These are phyloP conservation scores for Cyclostephanos invisitatus DNA, from an alignment of 108 stramenopile species.

Conservation along the genomic window DNA sequence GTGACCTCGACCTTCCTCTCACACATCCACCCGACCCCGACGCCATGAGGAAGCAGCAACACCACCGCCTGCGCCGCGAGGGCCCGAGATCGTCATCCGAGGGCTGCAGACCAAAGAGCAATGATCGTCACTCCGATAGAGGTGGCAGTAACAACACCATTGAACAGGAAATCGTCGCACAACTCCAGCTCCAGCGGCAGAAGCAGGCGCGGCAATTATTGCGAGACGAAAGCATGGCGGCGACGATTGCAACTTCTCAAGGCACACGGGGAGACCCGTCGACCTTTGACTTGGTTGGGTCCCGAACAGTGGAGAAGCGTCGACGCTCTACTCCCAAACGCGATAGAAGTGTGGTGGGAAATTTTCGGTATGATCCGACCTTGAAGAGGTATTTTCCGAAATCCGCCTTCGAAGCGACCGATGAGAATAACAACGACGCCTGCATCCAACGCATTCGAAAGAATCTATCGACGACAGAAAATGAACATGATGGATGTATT, in stretches of 20 bases:
- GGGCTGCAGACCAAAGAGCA: no score
- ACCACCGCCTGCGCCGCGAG: not conserved
- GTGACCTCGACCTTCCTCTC: no score
- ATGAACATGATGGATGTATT: not conserved
- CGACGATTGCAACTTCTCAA: not conserved
- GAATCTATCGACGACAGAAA: not conserved
- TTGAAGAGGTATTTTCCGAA: slow-evolving; percentile 36
- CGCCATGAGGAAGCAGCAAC: no score
- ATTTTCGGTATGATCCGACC: slow-evolving; percentile 34
- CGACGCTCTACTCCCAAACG: not conserved
- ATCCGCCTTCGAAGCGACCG: slow-evolving; percentile 25
- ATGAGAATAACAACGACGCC: slow-evolving; percentile 33
- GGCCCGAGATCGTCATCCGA: no score
- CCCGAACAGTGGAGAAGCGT: not conserved
- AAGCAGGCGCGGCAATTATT: slow-evolving; percentile 8
- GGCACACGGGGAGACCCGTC: not conserved
- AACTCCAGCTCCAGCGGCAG: slow-evolving; percentile 33
- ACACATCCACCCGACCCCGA: no score
- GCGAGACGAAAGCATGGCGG: not conserved
- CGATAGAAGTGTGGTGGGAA: slow-evolving; percentile 4
- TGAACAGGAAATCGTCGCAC: slow-evolving; percentile 25
- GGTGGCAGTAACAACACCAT: not conserved
- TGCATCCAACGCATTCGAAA: slow-evolving; percentile 30
- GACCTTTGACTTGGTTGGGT: not conserved
- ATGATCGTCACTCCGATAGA: not conserved